Evolutionary conservation across 2,329 filamentous ascomycete genomes (phyloP).

Genomic region (Mollisia scopiformis): DNA sequence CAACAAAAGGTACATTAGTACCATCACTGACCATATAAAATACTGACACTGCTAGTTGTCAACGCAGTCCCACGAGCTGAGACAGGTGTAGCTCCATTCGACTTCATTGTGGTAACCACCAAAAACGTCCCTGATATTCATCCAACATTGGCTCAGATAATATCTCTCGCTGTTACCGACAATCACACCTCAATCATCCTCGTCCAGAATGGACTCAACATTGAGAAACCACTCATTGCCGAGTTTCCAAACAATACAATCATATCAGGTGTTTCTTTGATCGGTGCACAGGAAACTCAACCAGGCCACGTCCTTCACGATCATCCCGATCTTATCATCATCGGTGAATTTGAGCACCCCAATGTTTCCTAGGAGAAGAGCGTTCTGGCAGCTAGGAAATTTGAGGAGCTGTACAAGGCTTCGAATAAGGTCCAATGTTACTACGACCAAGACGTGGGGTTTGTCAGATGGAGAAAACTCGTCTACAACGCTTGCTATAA

Average conservation of each 20-base stretch:
- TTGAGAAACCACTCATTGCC: constrained; percentile 29
- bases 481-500: constrained; percentile 34
- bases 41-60: constrained; percentile 2
- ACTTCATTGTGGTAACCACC: constrained; percentile 31
- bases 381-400: constrained; percentile 22
- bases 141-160: constrained; percentile 39
- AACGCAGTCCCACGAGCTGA: constrained; percentile 11
- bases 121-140: constrained; percentile 32
- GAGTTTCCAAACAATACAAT: constrained; percentile 29
- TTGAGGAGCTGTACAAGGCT: constrained; percentile 27
- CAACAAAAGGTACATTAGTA: constrained; percentile 21
- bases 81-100: constrained; percentile 18
- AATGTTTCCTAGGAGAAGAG: constrained; percentile 16
- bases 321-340: constrained; percentile 23
- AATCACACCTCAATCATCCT: constrained; percentile 28
- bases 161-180: constrained; percentile 29
- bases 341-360: constrained; percentile 27
- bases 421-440: constrained; percentile 25
- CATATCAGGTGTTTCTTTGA: constrained; percentile 31
- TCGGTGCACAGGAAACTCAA: constrained; percentile 26
- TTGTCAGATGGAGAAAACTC: constrained; percentile 31
- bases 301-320: constrained; percentile 30
- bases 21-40: not conserved
- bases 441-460: constrained; percentile 27
- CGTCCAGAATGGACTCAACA: constrained; percentile 34